Evolutionary conservation across 2,329 filamentous ascomycete genomes (phyloP).

Genomic region (Alternaria postmessia): DNA sequence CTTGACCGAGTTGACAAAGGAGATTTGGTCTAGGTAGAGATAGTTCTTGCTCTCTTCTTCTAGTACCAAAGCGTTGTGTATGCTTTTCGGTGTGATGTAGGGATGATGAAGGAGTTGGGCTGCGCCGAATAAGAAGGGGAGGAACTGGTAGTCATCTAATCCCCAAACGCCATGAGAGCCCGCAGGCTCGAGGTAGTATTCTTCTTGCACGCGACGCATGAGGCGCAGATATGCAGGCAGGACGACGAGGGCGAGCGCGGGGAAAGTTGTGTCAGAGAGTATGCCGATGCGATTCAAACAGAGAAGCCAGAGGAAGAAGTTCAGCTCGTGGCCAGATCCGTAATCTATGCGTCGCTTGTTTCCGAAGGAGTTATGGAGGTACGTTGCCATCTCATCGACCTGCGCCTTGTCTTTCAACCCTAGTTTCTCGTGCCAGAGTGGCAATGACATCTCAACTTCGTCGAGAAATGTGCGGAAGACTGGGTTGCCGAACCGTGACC

Average conservation of each 20-base stretch:
- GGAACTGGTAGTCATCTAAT: conserved; percentile 63
- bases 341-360: conserved; percentile 87
- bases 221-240: conserved; percentile 84
- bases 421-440: conserved; percentile 71
- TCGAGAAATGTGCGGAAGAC: conserved; percentile 85
- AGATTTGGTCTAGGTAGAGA: conserved; percentile 90
- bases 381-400: conserved; percentile 76
- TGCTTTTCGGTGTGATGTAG: conserved; percentile 62
- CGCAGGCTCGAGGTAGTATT: conserved; percentile 91
- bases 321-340: conserved; percentile 95
- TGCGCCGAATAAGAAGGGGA: conserved; percentile 61
- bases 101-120: conserved; percentile 71
- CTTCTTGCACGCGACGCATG: conserved; percentile 87
- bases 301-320: conserved; percentile 96
- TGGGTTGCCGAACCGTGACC: conserved; percentile 94
- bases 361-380: conserved; percentile 84
- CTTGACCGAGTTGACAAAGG: conserved; percentile 95
- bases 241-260: conserved; percentile 75
- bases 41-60: conserved; percentile 87
- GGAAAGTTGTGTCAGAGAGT: conserved; percentile 72
- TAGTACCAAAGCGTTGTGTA: conserved; percentile 86
- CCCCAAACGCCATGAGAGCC: conserved; percentile 63
- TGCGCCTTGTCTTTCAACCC: conserved; percentile 63
- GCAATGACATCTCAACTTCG: conserved; percentile 59
- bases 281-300: conserved; percentile 83